Percentiles rank a stretch among this genome's conserved stretches.
These are phyloP conservation scores for Cladobotryum mycophilum DNA, from an alignment of 2,329 filamentous ascomycete species.

Conservation along the genomic window DNA sequence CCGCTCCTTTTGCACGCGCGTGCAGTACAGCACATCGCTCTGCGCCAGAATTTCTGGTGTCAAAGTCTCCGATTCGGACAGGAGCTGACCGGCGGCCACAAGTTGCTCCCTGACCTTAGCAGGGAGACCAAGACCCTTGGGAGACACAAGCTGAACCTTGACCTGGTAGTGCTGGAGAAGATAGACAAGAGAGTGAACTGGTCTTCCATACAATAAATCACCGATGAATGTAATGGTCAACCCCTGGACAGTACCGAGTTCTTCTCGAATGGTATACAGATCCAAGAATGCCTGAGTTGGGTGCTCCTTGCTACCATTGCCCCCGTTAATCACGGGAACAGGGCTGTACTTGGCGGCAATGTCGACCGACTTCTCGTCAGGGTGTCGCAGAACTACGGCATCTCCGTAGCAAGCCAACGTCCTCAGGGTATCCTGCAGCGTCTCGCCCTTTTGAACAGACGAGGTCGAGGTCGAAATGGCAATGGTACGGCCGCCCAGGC, in stretches of 20 bases:
- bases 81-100: slow-evolving; percentile 66
- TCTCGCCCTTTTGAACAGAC: slow-evolving; percentile 90
- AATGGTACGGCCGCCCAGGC: slow-evolving; percentile 82
- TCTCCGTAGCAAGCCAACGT: slow-evolving; percentile 93
- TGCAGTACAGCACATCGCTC: slow-evolving; percentile 94
- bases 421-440: slow-evolving; percentile 85
- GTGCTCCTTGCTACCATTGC: slow-evolving; percentile 93
- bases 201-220: slow-evolving; percentile 86
- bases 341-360: slow-evolving; percentile 80
- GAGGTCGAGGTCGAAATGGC: slow-evolving; percentile 77
- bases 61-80: slow-evolving; percentile 67
- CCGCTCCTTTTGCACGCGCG: slow-evolving; percentile 91
- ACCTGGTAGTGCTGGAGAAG: slow-evolving; percentile 95
- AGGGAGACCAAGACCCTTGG: slow-evolving; percentile 71
- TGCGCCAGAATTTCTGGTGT: slow-evolving; percentile 80
- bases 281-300: slow-evolving; percentile 97
- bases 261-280: slow-evolving; percentile 96
- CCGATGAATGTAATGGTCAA: slow-evolving; percentile 94
- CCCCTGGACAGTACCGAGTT: slow-evolving; percentile 90
- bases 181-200: slow-evolving; percentile 92
- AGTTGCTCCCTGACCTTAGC: slow-evolving; percentile 67
- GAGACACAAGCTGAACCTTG: slow-evolving; percentile 83
- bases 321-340: slow-evolving; percentile 93
- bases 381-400: slow-evolving; percentile 92
- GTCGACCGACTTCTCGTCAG: slow-evolving; percentile 72